These are phyloP conservation scores for Botryotinia narcissicola DNA, from an alignment of 2,329 filamentous ascomycete genomes.

Conservation along the genomic window DNA sequence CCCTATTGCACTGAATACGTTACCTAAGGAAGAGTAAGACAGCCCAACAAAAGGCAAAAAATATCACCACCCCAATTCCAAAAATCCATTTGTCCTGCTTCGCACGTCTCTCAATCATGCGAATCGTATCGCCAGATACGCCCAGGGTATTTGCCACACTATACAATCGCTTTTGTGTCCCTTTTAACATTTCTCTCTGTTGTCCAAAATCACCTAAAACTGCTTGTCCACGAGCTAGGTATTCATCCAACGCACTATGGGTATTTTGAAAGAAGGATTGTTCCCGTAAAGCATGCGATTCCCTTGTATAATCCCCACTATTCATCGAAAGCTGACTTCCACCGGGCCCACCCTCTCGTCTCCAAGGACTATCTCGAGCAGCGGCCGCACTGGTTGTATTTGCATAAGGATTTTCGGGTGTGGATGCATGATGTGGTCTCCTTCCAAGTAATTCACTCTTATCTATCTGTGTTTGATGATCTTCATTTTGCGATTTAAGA, in stretches of 20 bases:
- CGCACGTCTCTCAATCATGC: slow-evolving; percentile 90
- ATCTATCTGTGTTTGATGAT: slow-evolving; percentile 63
- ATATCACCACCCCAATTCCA: slow-evolving; percentile 78
- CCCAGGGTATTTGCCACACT: slow-evolving; percentile 92
- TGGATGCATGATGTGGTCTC: slow-evolving; percentile 75
- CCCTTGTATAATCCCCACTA: slow-evolving; percentile 64
- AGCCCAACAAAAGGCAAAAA: slow-evolving; percentile 89
- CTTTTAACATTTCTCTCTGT: slow-evolving; percentile 93
- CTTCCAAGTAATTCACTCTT: slow-evolving; percentile 81
- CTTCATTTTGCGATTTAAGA: slow-evolving; percentile 74
- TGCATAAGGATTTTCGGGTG: slow-evolving; percentile 91
- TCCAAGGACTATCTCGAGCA: slow-evolving; percentile 34
- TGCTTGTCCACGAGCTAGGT: slow-evolving; percentile 84
- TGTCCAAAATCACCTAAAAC: slow-evolving; percentile 85
- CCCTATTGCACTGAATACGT: not conserved
- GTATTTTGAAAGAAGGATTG: slow-evolving; percentile 83
- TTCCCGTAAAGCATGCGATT: slow-evolving; percentile 82
- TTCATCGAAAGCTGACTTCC: slow-evolving; percentile 44
- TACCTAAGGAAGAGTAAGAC: slow-evolving; percentile 80
- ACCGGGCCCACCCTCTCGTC: slow-evolving; percentile 26
- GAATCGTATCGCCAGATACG: slow-evolving; percentile 91
- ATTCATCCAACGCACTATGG: slow-evolving; percentile 86
- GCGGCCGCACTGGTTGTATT: slow-evolving; percentile 45
- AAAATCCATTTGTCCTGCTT: slow-evolving; percentile 99
- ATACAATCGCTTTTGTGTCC: slow-evolving; percentile 86